Base-by-base conservation (phyloP, 225 moss, liverwort and hornwort species). In the Pseudisothecium myosuroides region DNA sequence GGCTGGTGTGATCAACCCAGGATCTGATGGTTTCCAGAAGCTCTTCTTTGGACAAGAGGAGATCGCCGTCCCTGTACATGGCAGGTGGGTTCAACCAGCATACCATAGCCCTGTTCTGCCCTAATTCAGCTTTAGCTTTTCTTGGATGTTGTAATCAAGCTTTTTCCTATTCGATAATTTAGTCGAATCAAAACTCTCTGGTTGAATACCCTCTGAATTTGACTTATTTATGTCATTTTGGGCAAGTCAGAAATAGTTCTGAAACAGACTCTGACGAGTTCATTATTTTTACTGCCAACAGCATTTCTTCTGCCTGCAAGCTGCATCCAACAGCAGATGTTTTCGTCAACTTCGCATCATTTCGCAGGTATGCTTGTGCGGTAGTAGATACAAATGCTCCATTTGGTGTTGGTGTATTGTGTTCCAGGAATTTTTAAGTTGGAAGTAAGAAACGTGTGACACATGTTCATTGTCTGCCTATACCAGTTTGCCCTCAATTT, bases 291-390 rank as follows among this genome's bases (percentile, higher is more conserved):
- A 16, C 81, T 66, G 64, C 54, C 76, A 85, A 91, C 91, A 95
- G 90, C 91, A 93, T 96, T 90, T 88, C 87, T 50, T 90, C 94
- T 73, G 96, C 98, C 39, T 95, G 95, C 93, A 98, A 96, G 92
- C 88, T 89, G 50, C 98, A 98, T 82, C 92, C 96, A 63, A 98
- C 98, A 62, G 96, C 98, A n/a, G 96, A 98, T 93, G 96, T 98
- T 81, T 98, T 98, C 93, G 94, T 98, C 96, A 98, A 98, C 93
- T 98, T 98, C 80, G 96, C 98, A n/a, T 98, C 96, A 55, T 96
- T 98, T 83, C 95, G 96, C 73, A 95, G 93, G 94, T 94, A 66
- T 65, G 89, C 77, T 88, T 63, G 76, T 80, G 55, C 78, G 52
- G 66, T 61, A 62, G 41, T 84, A 13, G 81, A 75, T 71, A 36